phyloP scores from a whole-genome alignment of 148 eudicot species.

The Linanthus parryae region DNA sequence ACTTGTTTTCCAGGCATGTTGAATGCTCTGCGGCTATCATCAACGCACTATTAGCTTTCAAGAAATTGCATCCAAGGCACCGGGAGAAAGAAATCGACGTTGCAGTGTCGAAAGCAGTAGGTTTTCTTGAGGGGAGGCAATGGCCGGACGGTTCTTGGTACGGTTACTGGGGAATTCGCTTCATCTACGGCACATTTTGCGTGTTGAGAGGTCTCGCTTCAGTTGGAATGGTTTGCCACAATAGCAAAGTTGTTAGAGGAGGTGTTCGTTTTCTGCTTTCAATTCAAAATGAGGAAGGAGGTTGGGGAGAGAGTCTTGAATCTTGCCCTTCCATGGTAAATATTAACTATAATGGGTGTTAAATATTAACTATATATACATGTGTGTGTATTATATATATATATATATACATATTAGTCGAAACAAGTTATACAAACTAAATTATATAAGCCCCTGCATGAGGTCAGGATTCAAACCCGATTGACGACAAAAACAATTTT shows the following conservation, averaged over 20 bases:
- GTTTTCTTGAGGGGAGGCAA: conserved; percentile 28
- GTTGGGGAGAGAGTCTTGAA: conserved; percentile 45
- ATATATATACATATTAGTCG: too few relatives aligned
- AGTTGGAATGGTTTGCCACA: conserved; percentile 28
- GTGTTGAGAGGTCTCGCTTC: conserved; percentile 31
- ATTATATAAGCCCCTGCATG: too few relatives aligned
- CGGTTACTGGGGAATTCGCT: conserved; percentile 50
- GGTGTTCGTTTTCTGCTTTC: conserved; percentile 28
- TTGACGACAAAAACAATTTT: too few relatives aligned
- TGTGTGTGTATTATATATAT: too few relatives aligned
- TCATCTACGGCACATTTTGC: conserved; percentile 37
- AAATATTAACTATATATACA: too few relatives aligned
- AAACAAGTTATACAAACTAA: too few relatives aligned
- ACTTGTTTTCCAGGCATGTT: conserved; percentile 36
- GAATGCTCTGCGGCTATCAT: conserved; percentile 36
- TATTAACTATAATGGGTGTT: too few relatives aligned
- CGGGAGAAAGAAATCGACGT: conserved; percentile 31
- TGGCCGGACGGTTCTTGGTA: conserved; percentile 51
- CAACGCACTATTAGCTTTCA: conserved; percentile 28
- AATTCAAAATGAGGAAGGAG: conserved; percentile 38
- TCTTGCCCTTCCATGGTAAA: conserved; percentile 38
- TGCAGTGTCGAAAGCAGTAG: conserved; percentile 27
- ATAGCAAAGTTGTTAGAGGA: conserved; percentile 29
- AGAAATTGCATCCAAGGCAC: conserved; percentile 27
- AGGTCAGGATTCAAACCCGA: too few relatives aligned